Percentiles rank a stretch among this genome's conserved stretches.
These are phyloP conservation scores for Fusarium kyushuense DNA, from an alignment of 2,329 filamentous ascomycete species.

Conservation along the genomic window DNA sequence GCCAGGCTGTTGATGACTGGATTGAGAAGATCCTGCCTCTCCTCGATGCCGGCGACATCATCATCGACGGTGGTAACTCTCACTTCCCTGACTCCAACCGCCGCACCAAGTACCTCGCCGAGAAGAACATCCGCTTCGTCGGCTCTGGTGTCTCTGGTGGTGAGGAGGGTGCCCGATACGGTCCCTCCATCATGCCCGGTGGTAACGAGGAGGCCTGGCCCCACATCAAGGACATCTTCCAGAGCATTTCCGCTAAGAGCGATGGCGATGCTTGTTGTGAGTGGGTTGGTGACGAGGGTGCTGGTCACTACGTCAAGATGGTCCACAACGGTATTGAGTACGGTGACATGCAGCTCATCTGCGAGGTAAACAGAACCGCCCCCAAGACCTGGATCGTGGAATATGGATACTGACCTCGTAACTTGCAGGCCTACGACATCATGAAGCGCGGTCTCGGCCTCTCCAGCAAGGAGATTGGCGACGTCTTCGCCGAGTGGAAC, in stretches of 20 bases:
- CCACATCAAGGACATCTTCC: conserved; percentile 98
- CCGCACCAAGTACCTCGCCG: conserved; percentile 86
- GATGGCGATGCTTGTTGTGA: conserved; percentile 98
- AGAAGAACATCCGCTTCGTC: conserved; percentile 95
- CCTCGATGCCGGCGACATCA: conserved; percentile 90
- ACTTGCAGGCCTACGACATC: conserved; percentile 91
- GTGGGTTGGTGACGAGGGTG: conserved; percentile 99
- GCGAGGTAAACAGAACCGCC: conserved; percentile 75
- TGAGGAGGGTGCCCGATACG: conserved; percentile 98
- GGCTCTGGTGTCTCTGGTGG: conserved; percentile 98
- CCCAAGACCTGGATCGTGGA: background rate
- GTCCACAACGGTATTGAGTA: conserved; percentile 99
- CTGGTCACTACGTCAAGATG: conserved; percentile 99
- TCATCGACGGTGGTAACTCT: conserved; percentile 98
- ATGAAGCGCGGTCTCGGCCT: conserved; percentile 98
- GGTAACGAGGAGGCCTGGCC: conserved; percentile 98
- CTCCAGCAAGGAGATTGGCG: conserved; percentile 92
- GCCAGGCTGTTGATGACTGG: conserved; percentile 98
- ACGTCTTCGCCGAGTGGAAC: conserved; percentile 97
- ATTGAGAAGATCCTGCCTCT: conserved; percentile 93
- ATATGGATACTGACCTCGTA: conserved; percentile 36
- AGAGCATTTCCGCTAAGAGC: conserved; percentile 97
- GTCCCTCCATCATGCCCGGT: conserved; percentile 98
- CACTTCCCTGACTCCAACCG: conserved; percentile 99
- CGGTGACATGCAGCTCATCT: conserved; percentile 99